phyloP scores from a whole-genome alignment of 1,284 basidiomycete species.

The Tremellales sp. region DNA sequence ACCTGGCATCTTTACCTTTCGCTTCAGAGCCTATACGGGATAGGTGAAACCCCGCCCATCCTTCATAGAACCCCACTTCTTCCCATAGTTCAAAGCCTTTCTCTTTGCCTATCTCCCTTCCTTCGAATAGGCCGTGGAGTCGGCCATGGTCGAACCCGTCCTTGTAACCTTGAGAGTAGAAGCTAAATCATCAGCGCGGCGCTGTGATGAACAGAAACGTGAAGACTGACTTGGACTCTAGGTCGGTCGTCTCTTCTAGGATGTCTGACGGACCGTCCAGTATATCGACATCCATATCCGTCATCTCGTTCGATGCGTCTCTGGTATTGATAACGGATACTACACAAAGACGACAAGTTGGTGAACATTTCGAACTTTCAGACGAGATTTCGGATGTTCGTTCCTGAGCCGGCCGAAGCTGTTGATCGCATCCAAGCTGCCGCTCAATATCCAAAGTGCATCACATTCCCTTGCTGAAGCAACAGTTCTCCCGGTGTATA shows the following conservation, averaged over 20 bases:
- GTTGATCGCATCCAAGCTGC: too few species aligned
- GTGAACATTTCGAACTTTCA: too few species aligned
- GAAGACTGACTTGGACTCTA: constrained; percentile 19
- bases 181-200: constrained; percentile 52
- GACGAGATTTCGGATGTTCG: too few species aligned
- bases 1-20: constrained; percentile 31
- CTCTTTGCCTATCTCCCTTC: constrained; percentile 79
- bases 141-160: constrained; percentile 79
- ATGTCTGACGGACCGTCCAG: constrained; percentile 2
- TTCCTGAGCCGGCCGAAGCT: too few species aligned
- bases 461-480: too few species aligned
- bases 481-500: neutral
- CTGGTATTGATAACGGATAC: too few species aligned
- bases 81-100: constrained; percentile 97
- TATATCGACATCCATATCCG: neutral
- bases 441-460: too few species aligned
- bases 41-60: constrained; percentile 67
- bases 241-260: constrained; percentile 12
- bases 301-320: too few species aligned
- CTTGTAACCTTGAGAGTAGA: constrained; percentile 71
- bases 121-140: constrained; percentile 82
- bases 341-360: too few species aligned
- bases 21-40: constrained; percentile 58
- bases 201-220: neutral
- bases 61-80: constrained; percentile 88